Evolutionary conservation across 306 rosid species (phyloP), one percentile per base, ranked within the genome.

Genomic region (Citrullus colocynthis): DNA sequence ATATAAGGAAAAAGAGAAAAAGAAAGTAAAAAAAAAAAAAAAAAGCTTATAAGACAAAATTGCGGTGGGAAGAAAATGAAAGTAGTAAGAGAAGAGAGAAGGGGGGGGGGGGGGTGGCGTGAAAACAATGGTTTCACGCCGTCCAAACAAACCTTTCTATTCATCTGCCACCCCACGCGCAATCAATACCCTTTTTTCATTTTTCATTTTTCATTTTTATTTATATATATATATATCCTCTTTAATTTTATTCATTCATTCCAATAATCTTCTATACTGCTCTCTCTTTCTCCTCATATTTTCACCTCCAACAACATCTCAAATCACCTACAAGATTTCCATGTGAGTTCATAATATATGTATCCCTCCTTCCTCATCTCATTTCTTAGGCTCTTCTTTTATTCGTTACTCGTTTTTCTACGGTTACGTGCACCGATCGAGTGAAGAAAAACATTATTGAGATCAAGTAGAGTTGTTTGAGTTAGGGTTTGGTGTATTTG

Each of bases 161-260:
- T 32, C 82, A 45, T 63, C 85, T 65, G 98, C 93, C 97, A 86
- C 88, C 97, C 98, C 98, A 93, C 96, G 97, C 98, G 96, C 92
- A 93, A 87, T 93, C 97, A 88, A 79, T 87, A 81, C 55, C 77
- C 58, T 17, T 79, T 63, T 57, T 36, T 10, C 28, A 24, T 24
- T 12, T 73, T 24, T 15, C 28, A 77, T 45, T 56, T 10, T n/a
- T 18, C 14, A 9, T 57, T 1, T 14, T 0, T 48, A 4, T 20
- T 11, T 77, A 45, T 60, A 13, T 66, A 36, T 65, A 36, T 65
- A 9, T 52, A 21, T 52, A 7, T 4, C 20, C 9, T 66, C 5
- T 51, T n/a, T 32, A 32, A 32, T 32, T 32, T 32, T 32, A 32
- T 63, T 1, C 45, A 9, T 30, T 30, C 74, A 41, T 39, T 52